Conservation (phyloP, 371 early-diverging fungal genomes). For the Blyttiomyces sp. region DNA sequence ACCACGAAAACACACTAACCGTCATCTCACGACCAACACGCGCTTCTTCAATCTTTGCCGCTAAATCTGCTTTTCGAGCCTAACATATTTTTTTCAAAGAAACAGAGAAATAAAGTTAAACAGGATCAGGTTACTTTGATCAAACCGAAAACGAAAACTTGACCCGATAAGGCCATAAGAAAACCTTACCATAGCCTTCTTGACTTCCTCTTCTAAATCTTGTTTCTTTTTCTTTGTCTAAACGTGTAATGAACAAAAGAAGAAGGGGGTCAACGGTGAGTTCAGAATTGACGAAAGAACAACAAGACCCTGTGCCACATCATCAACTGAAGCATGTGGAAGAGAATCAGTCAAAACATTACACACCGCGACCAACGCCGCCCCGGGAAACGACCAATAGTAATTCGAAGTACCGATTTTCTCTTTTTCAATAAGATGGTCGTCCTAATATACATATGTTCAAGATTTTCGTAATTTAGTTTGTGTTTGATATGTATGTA, state of each 20-base stretch:
- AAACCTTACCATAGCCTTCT: slow-evolving; percentile 44
- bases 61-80: slow-evolving; percentile 38
- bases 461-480: too few relatives aligned
- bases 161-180: slow-evolving; percentile 26
- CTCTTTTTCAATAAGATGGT: slow-evolving; percentile 80
- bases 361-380: slow-evolving; percentile 59
- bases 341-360: not conserved
- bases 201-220: slow-evolving; percentile 34
- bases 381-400: slow-evolving; percentile 90
- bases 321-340: not conserved
- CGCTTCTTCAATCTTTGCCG: slow-evolving; percentile 39
- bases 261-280: not conserved
- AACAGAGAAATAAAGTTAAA: not conserved
- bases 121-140: not conserved
- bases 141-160: not conserved
- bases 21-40: slow-evolving; percentile 51
- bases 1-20: slow-evolving; percentile 36
- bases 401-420: slow-evolving; percentile 91
- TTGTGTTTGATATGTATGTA: too few relatives aligned
- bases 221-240: slow-evolving; percentile 17
- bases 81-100: slow-evolving; percentile 20
- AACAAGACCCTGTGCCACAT: not conserved
- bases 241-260: slow-evolving; percentile 6
- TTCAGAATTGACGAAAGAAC: slow-evolving; percentile 20
- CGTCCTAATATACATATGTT: too few relatives aligned